Evolutionary conservation across 2,329 filamentous ascomycete genomes (phyloP).

Genomic region (Arthrobotrys sinensis): DNA sequence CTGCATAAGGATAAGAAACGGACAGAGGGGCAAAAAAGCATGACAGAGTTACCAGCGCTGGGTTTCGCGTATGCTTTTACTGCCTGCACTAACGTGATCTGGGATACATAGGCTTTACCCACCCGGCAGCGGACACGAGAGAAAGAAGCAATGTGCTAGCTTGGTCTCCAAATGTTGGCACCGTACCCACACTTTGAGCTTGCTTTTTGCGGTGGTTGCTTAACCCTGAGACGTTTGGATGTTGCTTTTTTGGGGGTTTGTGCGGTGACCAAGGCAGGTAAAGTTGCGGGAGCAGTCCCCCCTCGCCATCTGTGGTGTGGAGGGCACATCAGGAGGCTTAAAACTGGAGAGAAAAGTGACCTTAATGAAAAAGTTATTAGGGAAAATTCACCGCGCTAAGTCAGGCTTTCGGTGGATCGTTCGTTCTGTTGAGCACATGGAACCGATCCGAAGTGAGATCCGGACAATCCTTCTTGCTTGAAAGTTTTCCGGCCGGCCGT

Average conservation of each 20-base stretch:
- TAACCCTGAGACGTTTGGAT: constrained; percentile 48
- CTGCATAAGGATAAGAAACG: constrained; percentile 29
- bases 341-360: constrained; percentile 48
- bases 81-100: constrained; percentile 61
- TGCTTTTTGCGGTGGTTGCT: constrained; percentile 40
- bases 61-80: constrained; percentile 46
- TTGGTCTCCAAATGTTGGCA: constrained; percentile 30
- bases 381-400: constrained; percentile 26
- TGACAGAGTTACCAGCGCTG: constrained; percentile 18
- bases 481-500: constrained; percentile 35
- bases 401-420: constrained; percentile 17
- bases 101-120: constrained; percentile 61
- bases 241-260: constrained; percentile 45
- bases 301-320: constrained; percentile 51
- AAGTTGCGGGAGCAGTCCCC: constrained; percentile 57
- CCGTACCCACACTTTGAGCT: constrained; percentile 29
- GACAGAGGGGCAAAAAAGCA: constrained; percentile 46
- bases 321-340: constrained; percentile 58
- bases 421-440: background rate
- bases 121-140: constrained; percentile 61
- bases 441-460: constrained; percentile 33
- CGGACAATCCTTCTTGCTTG: background rate
- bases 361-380: constrained; percentile 25
- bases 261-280: constrained; percentile 36
- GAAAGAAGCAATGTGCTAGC: constrained; percentile 49